Percentiles rank a stretch among this genome's conserved stretches.
These are phyloP conservation scores for Basipetospora chlamydospora DNA, from an alignment of 2,329 filamentous ascomycete genomes.

Conservation along the genomic window DNA sequence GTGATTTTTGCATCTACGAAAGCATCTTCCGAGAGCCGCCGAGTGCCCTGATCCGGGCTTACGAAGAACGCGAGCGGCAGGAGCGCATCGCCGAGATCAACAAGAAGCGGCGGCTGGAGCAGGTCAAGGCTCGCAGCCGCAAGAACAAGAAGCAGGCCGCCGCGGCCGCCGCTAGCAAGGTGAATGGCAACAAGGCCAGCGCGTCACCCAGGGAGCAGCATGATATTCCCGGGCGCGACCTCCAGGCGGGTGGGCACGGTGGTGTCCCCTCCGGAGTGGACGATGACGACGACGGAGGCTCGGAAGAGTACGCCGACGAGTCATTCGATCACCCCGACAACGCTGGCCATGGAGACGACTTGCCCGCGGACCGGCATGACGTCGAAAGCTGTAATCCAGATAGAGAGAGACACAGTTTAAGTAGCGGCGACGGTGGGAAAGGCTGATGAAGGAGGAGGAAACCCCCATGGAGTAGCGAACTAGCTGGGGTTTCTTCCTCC, in stretches of 20 bases:
- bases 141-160: constrained; percentile 59
- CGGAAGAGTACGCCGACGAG: constrained; percentile 5
- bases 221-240: constrained; percentile 1
- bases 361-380: background rate
- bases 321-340: constrained; percentile 4
- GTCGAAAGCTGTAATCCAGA: background rate
- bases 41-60: constrained; percentile 70
- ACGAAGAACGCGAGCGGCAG: constrained; percentile 86
- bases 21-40: constrained; percentile 84
- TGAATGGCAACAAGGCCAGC: constrained; percentile 41
- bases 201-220: constrained; percentile 8
- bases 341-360: constrained; percentile 1
- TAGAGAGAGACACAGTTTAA: background rate
- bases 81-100: constrained; percentile 76
- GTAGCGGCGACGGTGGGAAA: background rate
- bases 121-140: constrained; percentile 83
- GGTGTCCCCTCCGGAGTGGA: too few relatives aligned
- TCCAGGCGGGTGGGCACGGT: background rate
- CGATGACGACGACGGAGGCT: constrained; percentile 3
- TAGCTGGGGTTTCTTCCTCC: too few relatives aligned
- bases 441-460: background rate
- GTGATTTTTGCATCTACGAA: constrained; percentile 97
- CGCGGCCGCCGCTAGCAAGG: too few relatives aligned
- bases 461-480: too few relatives aligned
- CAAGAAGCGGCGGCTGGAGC: constrained; percentile 70